Conservation (phyloP, 192 early-diverging fungal species). For the Dispira simplex region DNA sequence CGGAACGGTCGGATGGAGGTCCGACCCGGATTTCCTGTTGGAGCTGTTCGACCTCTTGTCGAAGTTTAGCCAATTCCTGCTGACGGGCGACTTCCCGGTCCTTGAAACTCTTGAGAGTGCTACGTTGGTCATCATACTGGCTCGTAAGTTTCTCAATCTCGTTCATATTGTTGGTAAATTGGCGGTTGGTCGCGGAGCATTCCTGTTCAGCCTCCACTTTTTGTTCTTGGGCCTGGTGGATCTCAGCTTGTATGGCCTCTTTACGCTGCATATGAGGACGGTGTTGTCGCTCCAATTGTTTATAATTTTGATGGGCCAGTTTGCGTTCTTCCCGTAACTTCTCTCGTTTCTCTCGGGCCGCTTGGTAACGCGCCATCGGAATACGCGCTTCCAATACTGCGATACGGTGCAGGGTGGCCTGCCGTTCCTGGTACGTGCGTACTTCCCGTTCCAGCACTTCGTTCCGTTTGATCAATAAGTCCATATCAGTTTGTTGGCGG, state of each 20-base stretch:
- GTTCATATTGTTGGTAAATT: conserved; percentile 12
- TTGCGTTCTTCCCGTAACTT: conserved; percentile 25
- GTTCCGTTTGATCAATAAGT: conserved; percentile 50
- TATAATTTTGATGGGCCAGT: conserved; percentile 21
- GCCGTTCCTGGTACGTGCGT: conserved; percentile 49
- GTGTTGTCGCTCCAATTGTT: conserved; percentile 20
- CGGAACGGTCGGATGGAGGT: conserved; percentile 11
- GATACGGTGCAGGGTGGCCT: conserved; percentile 42
- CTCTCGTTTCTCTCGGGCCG: conserved; percentile 37
- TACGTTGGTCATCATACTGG: conserved; percentile 13
- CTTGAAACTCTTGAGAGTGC: neutral
- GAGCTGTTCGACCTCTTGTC: conserved; percentile 7
- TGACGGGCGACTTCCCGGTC: conserved; percentile 1
- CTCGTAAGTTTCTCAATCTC: conserved; percentile 23
- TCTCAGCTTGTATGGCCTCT: conserved; percentile 14
- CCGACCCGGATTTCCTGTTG: conserved; percentile 13
- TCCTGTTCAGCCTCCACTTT: neutral
- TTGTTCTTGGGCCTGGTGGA: neutral
- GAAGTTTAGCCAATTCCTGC: conserved; percentile 16
- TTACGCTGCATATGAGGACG: conserved; percentile 21
- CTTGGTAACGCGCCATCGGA: conserved; percentile 41
- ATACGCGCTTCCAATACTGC: conserved; percentile 41
- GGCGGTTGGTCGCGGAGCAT: conserved; percentile 7
- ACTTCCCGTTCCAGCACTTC: conserved; percentile 64
- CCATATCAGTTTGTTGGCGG: conserved; percentile 34